phyloP scores from a whole-genome alignment of 352 stramenopile genomes.

The Globisporangium mamillatum region DNA sequence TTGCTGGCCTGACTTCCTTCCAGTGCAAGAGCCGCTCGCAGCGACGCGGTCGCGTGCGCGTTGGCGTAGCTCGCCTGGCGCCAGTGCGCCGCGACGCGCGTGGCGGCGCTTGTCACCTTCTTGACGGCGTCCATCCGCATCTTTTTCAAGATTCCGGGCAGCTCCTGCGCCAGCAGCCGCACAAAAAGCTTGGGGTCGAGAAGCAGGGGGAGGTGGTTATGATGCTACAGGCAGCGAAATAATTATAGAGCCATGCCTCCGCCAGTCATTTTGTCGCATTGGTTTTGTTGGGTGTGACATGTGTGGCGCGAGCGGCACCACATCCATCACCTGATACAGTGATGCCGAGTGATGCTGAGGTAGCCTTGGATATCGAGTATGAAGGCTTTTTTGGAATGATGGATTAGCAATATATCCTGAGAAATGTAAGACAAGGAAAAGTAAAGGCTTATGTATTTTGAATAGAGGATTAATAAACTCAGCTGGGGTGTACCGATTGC shows the following conservation, averaged over 20 bases:
- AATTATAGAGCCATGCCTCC: constrained; percentile 6
- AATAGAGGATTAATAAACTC: too few species aligned
- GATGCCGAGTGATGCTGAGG: not conserved
- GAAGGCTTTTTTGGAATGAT: not conserved
- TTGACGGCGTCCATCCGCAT: constrained; percentile 56
- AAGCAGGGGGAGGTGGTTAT: not conserved
- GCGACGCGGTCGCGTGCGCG: constrained; percentile 29
- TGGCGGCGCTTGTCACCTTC: constrained; percentile 36
- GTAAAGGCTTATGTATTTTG: too few species aligned
- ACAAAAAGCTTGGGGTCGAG: not conserved
- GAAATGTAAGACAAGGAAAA: too few species aligned
- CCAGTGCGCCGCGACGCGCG: constrained; percentile 37
- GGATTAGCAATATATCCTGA: not conserved
- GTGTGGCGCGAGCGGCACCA: constrained; percentile 10
- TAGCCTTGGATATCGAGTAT: not conserved
- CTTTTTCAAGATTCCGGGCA: constrained; percentile 32
- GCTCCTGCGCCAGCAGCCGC: constrained; percentile 5
- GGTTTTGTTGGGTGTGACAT: constrained; percentile 11
- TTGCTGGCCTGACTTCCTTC: constrained; percentile 32
- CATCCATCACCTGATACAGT: not conserved
- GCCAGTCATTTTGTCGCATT: constrained; percentile 6
- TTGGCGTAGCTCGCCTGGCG: constrained; percentile 25
- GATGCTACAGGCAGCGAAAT: not conserved
- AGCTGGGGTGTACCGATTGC: not conserved
- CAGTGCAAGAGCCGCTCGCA: constrained; percentile 45